Evolutionary conservation across 140 eudicot species (phyloP).

Genomic region (Cichorium intybus): DNA sequence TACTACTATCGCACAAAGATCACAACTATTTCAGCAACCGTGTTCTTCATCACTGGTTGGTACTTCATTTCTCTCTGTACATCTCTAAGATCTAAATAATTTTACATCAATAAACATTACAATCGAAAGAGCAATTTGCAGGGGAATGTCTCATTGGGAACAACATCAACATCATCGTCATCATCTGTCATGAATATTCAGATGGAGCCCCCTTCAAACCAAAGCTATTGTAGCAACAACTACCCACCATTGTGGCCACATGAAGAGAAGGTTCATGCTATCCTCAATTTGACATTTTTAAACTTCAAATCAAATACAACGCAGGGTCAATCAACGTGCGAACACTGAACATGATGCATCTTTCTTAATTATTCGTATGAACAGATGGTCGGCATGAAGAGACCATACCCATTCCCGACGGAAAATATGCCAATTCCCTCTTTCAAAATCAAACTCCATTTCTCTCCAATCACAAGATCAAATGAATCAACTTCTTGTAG

Average conservation of each 20-base stretch:
- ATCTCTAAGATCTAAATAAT: no score
- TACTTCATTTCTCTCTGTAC: no score
- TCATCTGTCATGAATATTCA: conserved; percentile 32
- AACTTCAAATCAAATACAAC: neutral
- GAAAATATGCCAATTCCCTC: conserved; percentile 58
- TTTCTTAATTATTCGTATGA: neutral
- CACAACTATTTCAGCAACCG: conserved; percentile 37
- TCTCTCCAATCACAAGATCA: conserved; percentile 29
- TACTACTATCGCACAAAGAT: conserved; percentile 31
- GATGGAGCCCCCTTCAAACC: conserved; percentile 96
- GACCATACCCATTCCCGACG: conserved; percentile 54
- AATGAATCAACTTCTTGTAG: conserved; percentile 45
- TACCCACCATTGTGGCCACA: conserved; percentile 44
- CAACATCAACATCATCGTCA: conserved; percentile 31
- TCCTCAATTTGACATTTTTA: neutral
- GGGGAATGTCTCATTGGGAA: conserved; percentile 49
- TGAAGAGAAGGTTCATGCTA: conserved; percentile 51
- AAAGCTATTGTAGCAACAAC: conserved; percentile 49
- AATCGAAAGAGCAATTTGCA: no score
- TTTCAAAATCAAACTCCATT: conserved; percentile 42
- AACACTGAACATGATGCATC: neutral
- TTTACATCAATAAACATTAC: no score
- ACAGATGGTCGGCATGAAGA: conserved; percentile 69
- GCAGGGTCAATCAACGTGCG: neutral
- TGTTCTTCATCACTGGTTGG: conserved; percentile 61